Base-by-base conservation (phyloP, 1,139 yeast species). In the Geotrichum fermentans region DNA sequence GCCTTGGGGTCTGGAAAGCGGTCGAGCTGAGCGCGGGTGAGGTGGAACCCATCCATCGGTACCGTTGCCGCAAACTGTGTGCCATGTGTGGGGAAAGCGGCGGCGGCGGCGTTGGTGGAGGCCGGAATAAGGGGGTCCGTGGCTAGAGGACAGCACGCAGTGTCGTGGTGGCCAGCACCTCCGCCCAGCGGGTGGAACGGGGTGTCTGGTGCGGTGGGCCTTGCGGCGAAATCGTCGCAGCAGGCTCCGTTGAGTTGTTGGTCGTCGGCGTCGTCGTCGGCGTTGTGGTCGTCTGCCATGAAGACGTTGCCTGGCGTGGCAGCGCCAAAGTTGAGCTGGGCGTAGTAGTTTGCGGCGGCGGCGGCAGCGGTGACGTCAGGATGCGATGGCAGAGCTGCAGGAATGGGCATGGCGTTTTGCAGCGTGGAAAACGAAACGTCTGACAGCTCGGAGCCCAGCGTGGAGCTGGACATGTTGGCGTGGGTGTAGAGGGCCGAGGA, bases 41-140 rank as follows among this genome's bases (percentile, higher is more conserved):
- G 71, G 63, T 90, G 97, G 62, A 77, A 90, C 10, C 97, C 97
- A 67, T 90, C 97, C 82, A 79, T 80, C 10, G 83, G 80, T 1
- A 81, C 68, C 5, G 46, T 45, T 1, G 44, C 22, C 8, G 49
- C 44, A 40, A 45, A 45, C 28, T 24, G 8, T n/a, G n/a, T n/a
- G n/a, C n/a, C n/a, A 7, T 11, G 28, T 18, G 7, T 16, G 11
- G 36, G 36, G n/a, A 10, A 11, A 28, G 32, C 32, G n/a, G n/a
- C n/a, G n/a, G n/a, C n/a, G n/a, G n/a, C n/a, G n/a, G n/a, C n/a
- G n/a, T n/a, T n/a, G n/a, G n/a, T n/a, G n/a, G 39, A 2, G 4
- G 26, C 5, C 40, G 40, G 40, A 8, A 22, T n/a, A 37, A 20
- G 40, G 40, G 29, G 35, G 43, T 28, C 43, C 33, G 43, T 26